A percentile compares a stretch with the other conserved stretches of the same genome.
phyloP scores from a whole-genome alignment of 345 rosid species.

The Populus nigra region DNA sequence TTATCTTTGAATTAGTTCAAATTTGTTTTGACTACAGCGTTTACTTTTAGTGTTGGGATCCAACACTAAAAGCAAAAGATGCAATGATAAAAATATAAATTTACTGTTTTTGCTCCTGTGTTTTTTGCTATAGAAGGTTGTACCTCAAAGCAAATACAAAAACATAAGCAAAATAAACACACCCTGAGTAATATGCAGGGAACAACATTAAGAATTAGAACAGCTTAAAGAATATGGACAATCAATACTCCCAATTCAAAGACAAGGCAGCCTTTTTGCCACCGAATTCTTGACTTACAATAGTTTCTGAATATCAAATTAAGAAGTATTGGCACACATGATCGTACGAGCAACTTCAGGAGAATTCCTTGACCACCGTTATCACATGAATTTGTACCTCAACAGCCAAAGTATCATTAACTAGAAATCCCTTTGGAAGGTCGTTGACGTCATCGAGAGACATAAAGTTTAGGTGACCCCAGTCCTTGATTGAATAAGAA shows the following conservation, averaged over 20 bases:
- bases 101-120: too few relatives aligned
- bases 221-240: not conserved
- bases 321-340: not conserved
- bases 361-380: not conserved
- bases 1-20: rapidly evolving
- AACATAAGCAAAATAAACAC: too few relatives aligned
- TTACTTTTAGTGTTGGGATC: too few relatives aligned
- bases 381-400: not conserved
- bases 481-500: not conserved
- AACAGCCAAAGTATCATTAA: not conserved
- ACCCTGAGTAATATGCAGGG: too few relatives aligned
- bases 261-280: not conserved
- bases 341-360: not conserved
- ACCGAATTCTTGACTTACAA: not conserved
- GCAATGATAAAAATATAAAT: too few relatives aligned
- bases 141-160: too few relatives aligned
- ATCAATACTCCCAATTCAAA: not conserved
- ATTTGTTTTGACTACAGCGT: too few relatives aligned
- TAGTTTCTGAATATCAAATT: not conserved
- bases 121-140: too few relatives aligned
- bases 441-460: not conserved
- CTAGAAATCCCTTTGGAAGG: not conserved
- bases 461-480: constrained; percentile 2
- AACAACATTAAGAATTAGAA: not conserved
- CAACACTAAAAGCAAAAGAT: too few relatives aligned